phyloP scores from a whole-genome alignment of 2,329 filamentous ascomycete species.

The Penicillium sp. region DNA sequence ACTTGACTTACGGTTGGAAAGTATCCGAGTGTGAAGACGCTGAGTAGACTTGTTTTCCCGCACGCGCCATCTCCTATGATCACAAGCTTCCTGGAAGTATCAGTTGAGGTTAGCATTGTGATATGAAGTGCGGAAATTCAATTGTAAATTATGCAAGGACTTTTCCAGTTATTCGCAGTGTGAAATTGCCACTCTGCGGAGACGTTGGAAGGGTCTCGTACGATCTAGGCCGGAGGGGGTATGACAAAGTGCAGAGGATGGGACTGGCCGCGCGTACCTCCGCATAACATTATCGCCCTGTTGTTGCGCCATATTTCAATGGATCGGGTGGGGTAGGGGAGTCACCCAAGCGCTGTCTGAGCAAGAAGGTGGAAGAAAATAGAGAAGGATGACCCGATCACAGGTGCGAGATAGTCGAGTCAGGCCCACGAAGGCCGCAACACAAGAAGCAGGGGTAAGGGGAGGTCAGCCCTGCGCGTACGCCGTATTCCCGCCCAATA shows the following conservation, averaged over 20 bases:
- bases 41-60: conserved; percentile 95
- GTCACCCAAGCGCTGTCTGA: background rate
- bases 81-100: conserved; percentile 74
- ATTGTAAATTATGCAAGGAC: background rate
- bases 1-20: conserved; percentile 81
- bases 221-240: conserved; percentile 8
- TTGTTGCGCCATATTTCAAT: conserved; percentile 39
- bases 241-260: conserved; percentile 6
- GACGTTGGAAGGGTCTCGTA: background rate
- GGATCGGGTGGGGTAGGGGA: background rate
- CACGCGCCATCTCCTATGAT: conserved; percentile 98
- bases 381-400: conserved; percentile 12
- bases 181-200: conserved; percentile 2
- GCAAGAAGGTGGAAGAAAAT: conserved; percentile 3
- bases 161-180: background rate
- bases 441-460: conserved; percentile 14
- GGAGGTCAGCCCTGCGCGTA: conserved; percentile 12
- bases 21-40: conserved; percentile 96
- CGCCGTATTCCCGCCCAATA: conserved; percentile 15
- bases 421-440: conserved; percentile 14
- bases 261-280: conserved; percentile 54
- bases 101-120: conserved; percentile 18
- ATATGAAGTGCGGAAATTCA: background rate
- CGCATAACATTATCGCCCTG: conserved; percentile 45
- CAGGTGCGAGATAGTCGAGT: conserved; percentile 11